Evolutionary conservation across 768 basidiomycete genomes (phyloP).

Genomic region (Pisolithus albus): DNA sequence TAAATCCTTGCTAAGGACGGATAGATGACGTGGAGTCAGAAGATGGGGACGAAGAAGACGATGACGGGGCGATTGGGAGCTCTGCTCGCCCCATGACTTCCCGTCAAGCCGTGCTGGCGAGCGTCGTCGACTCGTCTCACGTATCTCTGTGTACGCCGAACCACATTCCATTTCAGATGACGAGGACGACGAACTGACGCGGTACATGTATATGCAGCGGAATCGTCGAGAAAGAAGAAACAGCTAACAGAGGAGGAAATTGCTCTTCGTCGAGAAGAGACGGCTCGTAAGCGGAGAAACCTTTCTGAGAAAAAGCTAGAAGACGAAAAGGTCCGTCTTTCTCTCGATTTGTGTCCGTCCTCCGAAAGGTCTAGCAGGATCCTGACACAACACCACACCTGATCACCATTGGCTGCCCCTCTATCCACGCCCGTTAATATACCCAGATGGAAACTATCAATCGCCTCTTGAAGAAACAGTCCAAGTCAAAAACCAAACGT

Average conservation of each 20-base stretch:
- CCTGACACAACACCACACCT: neutral
- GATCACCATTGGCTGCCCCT: neutral
- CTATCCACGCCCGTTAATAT: neutral
- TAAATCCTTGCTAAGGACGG: neutral
- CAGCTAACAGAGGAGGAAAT: constrained; percentile 66
- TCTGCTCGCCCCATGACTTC: constrained; percentile 41
- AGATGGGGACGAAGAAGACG: constrained; percentile 37
- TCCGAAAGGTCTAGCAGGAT: neutral
- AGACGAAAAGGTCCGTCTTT: constrained; percentile 63
- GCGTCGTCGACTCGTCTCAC: constrained; percentile 61
- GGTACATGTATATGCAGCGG: constrained; percentile 1
- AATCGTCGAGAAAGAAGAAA: constrained; percentile 45
- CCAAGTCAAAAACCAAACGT: constrained; percentile 56
- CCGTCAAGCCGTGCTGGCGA: constrained; percentile 65
- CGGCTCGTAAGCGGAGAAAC: constrained; percentile 73
- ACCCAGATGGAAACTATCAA: constrained; percentile 80
- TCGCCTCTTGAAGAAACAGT: constrained; percentile 80
- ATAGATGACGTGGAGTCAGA: constrained; percentile 38
- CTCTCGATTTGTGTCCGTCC: neutral
- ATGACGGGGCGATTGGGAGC: constrained; percentile 20
- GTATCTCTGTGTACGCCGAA: constrained; percentile 48
- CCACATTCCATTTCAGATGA: neutral
- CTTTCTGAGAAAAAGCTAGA: constrained; percentile 78
- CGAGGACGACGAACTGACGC: neutral
- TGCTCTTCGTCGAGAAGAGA: constrained; percentile 71